These are phyloP conservation scores for Rhodamnia argentea DNA, from an alignment of 345 rosid species.

Conservation along the genomic window DNA sequence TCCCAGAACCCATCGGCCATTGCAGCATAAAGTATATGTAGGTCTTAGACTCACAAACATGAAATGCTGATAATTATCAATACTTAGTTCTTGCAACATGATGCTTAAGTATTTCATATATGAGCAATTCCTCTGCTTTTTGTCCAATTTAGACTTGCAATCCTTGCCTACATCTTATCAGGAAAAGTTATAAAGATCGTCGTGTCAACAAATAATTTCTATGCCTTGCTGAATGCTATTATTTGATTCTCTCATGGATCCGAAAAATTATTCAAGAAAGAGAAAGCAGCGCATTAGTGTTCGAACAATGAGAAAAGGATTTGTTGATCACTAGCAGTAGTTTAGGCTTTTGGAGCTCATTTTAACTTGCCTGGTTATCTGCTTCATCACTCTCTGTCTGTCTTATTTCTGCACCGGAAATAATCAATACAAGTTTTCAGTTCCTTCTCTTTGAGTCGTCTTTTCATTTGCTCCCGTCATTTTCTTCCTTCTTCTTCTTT, in stretches of 20 bases:
- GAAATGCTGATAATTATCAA: not conserved
- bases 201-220: not conserved
- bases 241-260: not conserved
- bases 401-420: not conserved
- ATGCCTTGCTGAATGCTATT: not conserved
- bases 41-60: not conserved
- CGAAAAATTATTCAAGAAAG: not conserved
- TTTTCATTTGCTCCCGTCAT: not conserved
- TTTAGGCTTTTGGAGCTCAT: not conserved
- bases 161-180: not conserved
- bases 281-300: not conserved
- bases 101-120: not conserved
- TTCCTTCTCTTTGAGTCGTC: not conserved
- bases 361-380: not conserved
- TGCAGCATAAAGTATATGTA: conserved; percentile 1
- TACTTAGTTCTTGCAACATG: not conserved
- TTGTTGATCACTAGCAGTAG: not conserved
- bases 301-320: not conserved
- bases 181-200: not conserved
- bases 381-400: not conserved
- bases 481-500: not conserved
- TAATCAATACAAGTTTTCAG: not conserved
- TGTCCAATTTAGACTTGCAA: not conserved
- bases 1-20: conserved; percentile 33
- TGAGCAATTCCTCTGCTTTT: not conserved